phyloP scores from a whole-genome alignment of 148 eudicot genomes.

The Rhododendron mucronatum region DNA sequence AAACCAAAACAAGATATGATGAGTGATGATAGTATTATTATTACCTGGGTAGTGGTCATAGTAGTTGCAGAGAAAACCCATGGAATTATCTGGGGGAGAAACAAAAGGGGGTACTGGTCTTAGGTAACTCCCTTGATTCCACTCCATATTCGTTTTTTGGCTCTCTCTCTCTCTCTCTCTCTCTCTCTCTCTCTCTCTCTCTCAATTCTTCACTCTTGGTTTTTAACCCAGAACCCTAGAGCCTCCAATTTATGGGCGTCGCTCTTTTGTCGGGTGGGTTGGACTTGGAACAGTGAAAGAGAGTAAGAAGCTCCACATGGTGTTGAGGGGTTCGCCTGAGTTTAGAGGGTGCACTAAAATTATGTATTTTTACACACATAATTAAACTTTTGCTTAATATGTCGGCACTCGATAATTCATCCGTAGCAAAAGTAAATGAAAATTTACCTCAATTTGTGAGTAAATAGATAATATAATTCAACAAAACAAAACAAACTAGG shows the following conservation, averaged over 20 bases:
- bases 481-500: no score
- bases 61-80: conserved; percentile 47
- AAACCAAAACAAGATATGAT: background rate
- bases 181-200: background rate
- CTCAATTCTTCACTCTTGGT: background rate
- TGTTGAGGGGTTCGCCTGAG: no score
- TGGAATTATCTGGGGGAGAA: conserved; percentile 42
- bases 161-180: background rate
- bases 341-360: no score
- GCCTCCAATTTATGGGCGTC: background rate
- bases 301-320: no score
- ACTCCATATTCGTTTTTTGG: conserved; percentile 32
- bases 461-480: no score
- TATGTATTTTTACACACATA: no score
- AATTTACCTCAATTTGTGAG: no score
- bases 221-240: background rate
- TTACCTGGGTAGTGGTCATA: conserved; percentile 33
- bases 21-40: background rate
- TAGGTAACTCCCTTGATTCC: conserved; percentile 30
- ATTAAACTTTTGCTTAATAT: no score
- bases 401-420: no score
- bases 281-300: no score
- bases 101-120: conserved; percentile 24
- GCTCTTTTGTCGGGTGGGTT: no score
- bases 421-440: no score